A percentile compares a stretch with the other conserved stretches of the same genome.
Conservation (phyloP, 345 rosid species). For the Ceriops tagal region DNA sequence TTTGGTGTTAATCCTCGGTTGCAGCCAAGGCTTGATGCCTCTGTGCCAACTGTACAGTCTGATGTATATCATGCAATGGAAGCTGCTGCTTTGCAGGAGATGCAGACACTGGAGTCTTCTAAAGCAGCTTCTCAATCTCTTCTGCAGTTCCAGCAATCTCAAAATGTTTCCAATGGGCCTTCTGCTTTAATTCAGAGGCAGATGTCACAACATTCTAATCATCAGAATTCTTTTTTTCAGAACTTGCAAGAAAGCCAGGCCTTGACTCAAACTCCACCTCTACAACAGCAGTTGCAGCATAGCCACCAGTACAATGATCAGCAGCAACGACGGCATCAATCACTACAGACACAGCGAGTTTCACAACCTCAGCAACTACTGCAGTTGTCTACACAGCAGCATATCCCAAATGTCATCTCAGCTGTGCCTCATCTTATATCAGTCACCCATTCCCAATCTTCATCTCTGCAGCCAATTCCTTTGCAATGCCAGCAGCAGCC, state of each 20-base stretch:
- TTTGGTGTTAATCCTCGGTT: conserved; percentile 42
- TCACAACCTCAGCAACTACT: conserved; percentile 30
- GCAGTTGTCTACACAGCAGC: conserved; percentile 27
- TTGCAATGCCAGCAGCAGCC: conserved; percentile 28
- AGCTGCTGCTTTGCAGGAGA: conserved; percentile 46
- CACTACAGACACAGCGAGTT: conserved; percentile 1
- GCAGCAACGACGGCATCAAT: conserved; percentile 25
- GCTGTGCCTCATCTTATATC: conserved; percentile 30
- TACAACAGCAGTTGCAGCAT: conserved; percentile 32
- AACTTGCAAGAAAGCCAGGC: conserved; percentile 32
- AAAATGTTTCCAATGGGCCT: conserved; percentile 19
- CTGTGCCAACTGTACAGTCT: conserved; percentile 28
- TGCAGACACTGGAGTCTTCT: conserved; percentile 35
- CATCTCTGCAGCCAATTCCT: conserved; percentile 28
- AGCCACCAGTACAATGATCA: conserved; percentile 27
- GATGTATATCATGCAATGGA: conserved; percentile 49
- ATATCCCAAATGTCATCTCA: conserved; percentile 18
- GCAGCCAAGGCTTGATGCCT: conserved; percentile 40
- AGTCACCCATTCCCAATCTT: conserved; percentile 18
- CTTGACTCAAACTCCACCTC: conserved; percentile 30
- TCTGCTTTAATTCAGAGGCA: conserved; percentile 35
- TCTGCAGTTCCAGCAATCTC: conserved; percentile 34
- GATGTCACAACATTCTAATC: conserved; percentile 32
- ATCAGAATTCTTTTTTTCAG: conserved; percentile 28
- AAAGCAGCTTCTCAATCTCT: conserved; percentile 35